phyloP scores from a whole-genome alignment of 176 grass and related monocot genomes.

The Oryza meyeriana region DNA sequence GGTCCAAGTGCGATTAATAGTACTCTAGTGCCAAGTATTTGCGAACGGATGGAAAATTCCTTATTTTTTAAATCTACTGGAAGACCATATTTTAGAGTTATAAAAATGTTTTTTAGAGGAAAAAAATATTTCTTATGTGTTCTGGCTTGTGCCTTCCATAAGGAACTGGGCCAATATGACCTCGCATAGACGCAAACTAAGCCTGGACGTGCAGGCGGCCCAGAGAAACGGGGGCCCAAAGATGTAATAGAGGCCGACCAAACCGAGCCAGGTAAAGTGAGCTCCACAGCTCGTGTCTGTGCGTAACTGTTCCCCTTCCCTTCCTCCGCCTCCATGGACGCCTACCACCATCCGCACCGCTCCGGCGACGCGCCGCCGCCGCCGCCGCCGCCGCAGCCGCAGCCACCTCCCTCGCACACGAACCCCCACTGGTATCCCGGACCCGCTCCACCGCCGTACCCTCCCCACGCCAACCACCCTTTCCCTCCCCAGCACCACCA shows the following conservation, averaged over 20 bases:
- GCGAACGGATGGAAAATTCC: too few relatives aligned
- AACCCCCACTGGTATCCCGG: slow-evolving; percentile 36
- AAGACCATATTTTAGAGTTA: too few relatives aligned
- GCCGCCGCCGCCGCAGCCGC: not conserved
- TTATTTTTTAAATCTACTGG: too few relatives aligned
- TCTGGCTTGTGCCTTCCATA: too few relatives aligned
- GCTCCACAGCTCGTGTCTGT: not conserved
- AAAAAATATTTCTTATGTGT: too few relatives aligned
- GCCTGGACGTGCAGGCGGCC: not conserved
- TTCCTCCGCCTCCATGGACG: slow-evolving; percentile 48
- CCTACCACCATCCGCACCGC: slow-evolving; percentile 39
- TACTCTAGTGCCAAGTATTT: too few relatives aligned
- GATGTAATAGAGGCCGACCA: not conserved
- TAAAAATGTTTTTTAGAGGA: too few relatives aligned
- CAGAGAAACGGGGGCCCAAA: not conserved
- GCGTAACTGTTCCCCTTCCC: not conserved
- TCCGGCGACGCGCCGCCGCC: slow-evolving; percentile 37
- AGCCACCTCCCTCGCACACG: slow-evolving; percentile 1
- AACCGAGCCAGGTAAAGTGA: not conserved
- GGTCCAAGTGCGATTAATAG: too few relatives aligned
- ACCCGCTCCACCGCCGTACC: slow-evolving; percentile 34
- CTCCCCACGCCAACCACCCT: slow-evolving; percentile 27
- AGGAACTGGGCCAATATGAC: too few relatives aligned
- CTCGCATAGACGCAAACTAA: too few relatives aligned
- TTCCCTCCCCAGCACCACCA: slow-evolving; percentile 51